Evolutionary conservation across 2,329 filamentous ascomycete species (phyloP).

Genomic region (Diaporthe sp.): DNA sequence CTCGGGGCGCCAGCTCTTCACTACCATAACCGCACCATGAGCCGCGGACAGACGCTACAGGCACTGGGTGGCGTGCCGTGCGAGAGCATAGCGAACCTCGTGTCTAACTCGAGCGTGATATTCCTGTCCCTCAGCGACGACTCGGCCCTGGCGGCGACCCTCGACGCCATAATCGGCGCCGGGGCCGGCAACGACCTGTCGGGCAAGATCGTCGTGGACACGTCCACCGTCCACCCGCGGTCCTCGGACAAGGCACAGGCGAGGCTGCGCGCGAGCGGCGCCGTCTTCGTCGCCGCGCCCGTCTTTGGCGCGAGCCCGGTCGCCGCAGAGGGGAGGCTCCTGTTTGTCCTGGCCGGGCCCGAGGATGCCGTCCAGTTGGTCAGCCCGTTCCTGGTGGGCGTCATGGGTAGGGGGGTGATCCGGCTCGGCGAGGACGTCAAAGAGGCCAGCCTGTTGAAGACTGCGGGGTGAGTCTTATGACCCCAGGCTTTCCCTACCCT

Average conservation of each 20-base stretch:
- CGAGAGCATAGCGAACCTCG: constrained; percentile 46
- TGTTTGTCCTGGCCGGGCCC: constrained; percentile 62
- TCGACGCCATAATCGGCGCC: constrained; percentile 68
- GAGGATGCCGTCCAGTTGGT: constrained; percentile 52
- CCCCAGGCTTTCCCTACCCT: background rate
- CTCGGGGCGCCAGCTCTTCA: constrained; percentile 47
- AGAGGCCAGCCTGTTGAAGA: constrained; percentile 63
- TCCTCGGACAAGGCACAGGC: constrained; percentile 52
- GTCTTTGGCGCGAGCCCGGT: constrained; percentile 66
- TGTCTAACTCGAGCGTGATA: constrained; percentile 50
- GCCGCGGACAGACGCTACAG: constrained; percentile 55
- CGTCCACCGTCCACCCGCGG: constrained; percentile 64
- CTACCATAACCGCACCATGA: constrained; percentile 63
- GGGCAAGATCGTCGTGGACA: constrained; percentile 63
- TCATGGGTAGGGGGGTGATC: constrained; percentile 59
- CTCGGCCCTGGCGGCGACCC: constrained; percentile 74
- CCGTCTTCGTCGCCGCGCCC: constrained; percentile 59
- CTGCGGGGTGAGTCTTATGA: constrained; percentile 58
- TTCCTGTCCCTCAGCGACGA: constrained; percentile 83
- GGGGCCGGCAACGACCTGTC: constrained; percentile 43
- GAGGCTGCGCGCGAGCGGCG: constrained; percentile 49
- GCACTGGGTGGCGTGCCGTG: constrained; percentile 48
- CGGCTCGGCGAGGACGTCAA: constrained; percentile 58
- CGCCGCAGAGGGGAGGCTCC: constrained; percentile 60
- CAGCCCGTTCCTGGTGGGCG: constrained; percentile 56